phyloP scores from a whole-genome alignment of 2,329 filamentous ascomycete genomes.

The Diplodia seriata region DNA sequence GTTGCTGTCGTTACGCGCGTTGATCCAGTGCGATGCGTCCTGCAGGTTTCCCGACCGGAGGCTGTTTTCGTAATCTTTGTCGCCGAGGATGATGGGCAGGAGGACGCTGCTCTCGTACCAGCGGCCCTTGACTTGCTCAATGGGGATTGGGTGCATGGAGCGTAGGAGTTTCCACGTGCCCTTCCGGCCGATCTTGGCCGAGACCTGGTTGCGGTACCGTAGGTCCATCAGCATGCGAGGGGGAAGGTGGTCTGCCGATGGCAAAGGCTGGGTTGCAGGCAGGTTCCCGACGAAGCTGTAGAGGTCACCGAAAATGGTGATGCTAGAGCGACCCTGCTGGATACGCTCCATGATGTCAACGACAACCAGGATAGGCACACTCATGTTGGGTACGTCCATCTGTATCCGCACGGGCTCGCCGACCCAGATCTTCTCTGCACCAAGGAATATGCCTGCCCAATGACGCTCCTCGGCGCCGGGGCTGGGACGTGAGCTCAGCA shows the following conservation, averaged over 20 bases:
- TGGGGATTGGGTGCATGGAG: slow-evolving; percentile 42
- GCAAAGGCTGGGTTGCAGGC: slow-evolving; percentile 43
- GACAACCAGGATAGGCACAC: slow-evolving; percentile 55
- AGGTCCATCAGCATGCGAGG: slow-evolving; percentile 61
- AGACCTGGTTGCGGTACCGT: slow-evolving; percentile 54
- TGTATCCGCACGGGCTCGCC: slow-evolving; percentile 64
- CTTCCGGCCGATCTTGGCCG: slow-evolving; percentile 47
- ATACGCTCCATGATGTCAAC: slow-evolving; percentile 53
- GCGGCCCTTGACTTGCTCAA: slow-evolving; percentile 63
- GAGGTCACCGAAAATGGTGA: slow-evolving; percentile 57
- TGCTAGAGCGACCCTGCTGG: slow-evolving; percentile 32
- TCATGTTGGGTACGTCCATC: slow-evolving; percentile 47
- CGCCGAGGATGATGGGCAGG: slow-evolving; percentile 51
- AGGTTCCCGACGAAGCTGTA: slow-evolving; percentile 56
- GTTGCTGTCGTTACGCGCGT: slow-evolving; percentile 52
- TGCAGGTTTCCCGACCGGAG: slow-evolving; percentile 50
- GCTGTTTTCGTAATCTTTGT: slow-evolving; percentile 42
- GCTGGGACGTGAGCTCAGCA: slow-evolving; percentile 49
- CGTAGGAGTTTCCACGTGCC: slow-evolving; percentile 31
- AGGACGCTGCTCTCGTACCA: slow-evolving; percentile 66
- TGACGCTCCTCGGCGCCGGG: slow-evolving; percentile 52
- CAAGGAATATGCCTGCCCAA: slow-evolving; percentile 63
- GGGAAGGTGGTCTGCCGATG: slow-evolving; percentile 53
- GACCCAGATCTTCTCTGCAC: slow-evolving; percentile 66
- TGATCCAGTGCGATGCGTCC: slow-evolving; percentile 56